Evolutionary conservation across 2,329 filamentous ascomycete species (phyloP).

Genomic region (Chalara sp.): DNA sequence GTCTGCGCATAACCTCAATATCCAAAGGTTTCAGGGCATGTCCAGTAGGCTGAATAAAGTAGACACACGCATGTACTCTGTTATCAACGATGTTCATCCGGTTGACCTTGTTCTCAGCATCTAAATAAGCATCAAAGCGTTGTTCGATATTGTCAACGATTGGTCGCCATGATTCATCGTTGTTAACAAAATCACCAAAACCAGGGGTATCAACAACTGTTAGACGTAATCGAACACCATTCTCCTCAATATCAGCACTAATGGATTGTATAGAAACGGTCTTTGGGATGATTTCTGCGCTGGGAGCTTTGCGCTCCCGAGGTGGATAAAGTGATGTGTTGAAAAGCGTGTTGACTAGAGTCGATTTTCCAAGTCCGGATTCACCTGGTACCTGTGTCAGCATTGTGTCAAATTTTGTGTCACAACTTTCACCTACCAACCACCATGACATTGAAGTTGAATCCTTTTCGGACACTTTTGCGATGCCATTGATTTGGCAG

Average conservation of each 20-base stretch:
- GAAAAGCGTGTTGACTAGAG: constrained; percentile 97
- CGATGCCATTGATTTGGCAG: constrained; percentile 99
- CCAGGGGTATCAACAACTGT: constrained; percentile 97
- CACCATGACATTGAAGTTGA: constrained; percentile 99
- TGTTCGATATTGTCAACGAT: constrained; percentile 99
- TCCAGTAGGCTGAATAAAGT: constrained; percentile 98
- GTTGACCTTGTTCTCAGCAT: constrained; percentile 99
- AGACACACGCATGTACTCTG: constrained; percentile 96
- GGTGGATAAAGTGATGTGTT: constrained; percentile 98
- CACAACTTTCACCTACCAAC: constrained; percentile 67
- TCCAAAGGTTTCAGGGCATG: constrained; percentile 98
- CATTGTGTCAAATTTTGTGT: not conserved
- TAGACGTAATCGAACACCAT: constrained; percentile 89
- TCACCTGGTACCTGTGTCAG: constrained; percentile 58
- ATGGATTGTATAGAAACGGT: constrained; percentile 92
- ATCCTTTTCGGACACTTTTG: constrained; percentile 99
- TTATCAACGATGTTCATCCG: constrained; percentile 99
- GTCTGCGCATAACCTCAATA: constrained; percentile 97
- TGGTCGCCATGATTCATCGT: constrained; percentile 97
- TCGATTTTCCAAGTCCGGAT: constrained; percentile 98
- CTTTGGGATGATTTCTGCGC: constrained; percentile 97
- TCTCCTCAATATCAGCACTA: constrained; percentile 96
- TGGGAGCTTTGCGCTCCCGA: constrained; percentile 96
- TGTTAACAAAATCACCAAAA: constrained; percentile 99
- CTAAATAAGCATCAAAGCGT: constrained; percentile 95